phyloP scores from a whole-genome alignment of 2,329 filamentous ascomycete genomes.

The Scedosporium boydii region DNA sequence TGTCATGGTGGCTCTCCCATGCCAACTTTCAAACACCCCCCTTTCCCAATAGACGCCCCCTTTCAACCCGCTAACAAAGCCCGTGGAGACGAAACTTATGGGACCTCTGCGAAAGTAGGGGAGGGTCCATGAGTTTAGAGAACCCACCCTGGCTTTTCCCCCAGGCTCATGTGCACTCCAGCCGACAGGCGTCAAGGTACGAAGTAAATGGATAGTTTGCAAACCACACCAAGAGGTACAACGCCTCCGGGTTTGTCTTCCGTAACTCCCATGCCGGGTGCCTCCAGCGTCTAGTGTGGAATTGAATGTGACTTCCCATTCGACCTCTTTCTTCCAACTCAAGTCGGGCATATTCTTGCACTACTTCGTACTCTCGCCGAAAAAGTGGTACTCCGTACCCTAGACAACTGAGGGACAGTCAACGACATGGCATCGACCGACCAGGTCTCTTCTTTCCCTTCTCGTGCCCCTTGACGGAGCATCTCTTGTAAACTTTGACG shows the following conservation, averaged over 20 bases:
- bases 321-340: neutral
- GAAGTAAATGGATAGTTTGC: neutral
- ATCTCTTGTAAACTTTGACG: neutral
- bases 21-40: neutral
- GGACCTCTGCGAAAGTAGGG: neutral
- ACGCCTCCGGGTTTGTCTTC: neutral
- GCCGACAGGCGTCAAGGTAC: neutral
- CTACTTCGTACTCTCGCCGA: neutral
- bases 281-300: neutral
- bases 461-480: neutral
- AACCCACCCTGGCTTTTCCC: neutral
- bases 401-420: neutral
- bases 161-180: neutral
- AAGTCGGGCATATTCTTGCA: neutral
- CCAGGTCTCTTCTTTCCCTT: neutral
- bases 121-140: neutral
- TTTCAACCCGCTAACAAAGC: neutral
- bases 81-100: neutral
- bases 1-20: neutral
- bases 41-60: neutral
- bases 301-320: neutral
- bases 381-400: neutral
- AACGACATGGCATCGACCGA: slow-evolving; percentile 5
- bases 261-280: neutral
- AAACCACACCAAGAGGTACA: neutral